Conservation (phyloP, 2,329 filamentous ascomycete species). For the Zopfia rhizophila region DNA sequence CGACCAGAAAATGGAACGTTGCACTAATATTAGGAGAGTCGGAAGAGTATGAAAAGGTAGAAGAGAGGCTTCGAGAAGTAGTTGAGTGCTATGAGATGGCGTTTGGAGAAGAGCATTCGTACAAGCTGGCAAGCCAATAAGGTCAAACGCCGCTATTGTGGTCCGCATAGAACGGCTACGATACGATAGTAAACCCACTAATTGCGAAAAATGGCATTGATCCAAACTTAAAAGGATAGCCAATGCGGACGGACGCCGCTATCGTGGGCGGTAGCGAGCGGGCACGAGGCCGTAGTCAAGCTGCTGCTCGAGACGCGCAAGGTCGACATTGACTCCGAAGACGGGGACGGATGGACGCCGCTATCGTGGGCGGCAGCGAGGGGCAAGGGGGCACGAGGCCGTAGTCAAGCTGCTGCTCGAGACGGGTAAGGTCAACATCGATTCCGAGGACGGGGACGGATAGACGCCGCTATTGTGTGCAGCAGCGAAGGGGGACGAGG, state of each 20-base stretch:
- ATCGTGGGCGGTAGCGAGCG: conserved; percentile 14
- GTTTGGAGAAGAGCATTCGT: conserved; percentile 8
- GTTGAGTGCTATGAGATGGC: neutral
- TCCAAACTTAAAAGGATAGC: conserved; percentile 10
- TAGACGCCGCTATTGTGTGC: too few species aligned
- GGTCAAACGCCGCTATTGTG: conserved; percentile 14
- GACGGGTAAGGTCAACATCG: too few species aligned
- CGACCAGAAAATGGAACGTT: neutral
- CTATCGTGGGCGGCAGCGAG: conserved; percentile 7
- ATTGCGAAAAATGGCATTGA: conserved; percentile 12
- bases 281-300: conserved; percentile 11
- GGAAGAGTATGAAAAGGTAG: conserved; percentile 8
- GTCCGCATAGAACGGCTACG: conserved; percentile 15
- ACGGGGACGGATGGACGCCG: too few species aligned
- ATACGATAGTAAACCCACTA: conserved; percentile 13
- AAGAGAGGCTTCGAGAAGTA: conserved; percentile 12
- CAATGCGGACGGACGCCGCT: conserved; percentile 14
- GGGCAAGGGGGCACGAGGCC: conserved; percentile 2
- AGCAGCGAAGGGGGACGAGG: too few species aligned
- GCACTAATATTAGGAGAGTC: conserved; percentile 6
- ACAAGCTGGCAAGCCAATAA: conserved; percentile 7
- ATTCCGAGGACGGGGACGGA: too few species aligned
- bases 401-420: too few species aligned
- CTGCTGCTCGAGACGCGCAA: conserved; percentile 16
- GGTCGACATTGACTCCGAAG: too few species aligned